Evolutionary conservation across 208 protist genomes (phyloP).

Genomic region (Leishmania major): DNA sequence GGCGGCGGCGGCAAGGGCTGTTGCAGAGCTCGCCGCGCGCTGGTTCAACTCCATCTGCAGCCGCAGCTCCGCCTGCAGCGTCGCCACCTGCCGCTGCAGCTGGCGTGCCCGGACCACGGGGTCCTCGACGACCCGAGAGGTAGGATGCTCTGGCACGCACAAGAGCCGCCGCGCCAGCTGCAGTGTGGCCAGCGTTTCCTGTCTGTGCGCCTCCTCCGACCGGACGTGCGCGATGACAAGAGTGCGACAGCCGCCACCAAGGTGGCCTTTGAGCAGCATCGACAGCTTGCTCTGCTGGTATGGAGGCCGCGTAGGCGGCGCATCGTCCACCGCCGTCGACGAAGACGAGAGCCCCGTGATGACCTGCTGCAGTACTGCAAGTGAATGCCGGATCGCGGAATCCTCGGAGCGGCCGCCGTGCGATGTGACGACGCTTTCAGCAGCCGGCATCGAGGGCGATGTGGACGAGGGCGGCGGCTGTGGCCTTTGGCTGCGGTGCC

Average conservation of each 20-base stretch:
- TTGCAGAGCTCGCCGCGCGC: neutral
- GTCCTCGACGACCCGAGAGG: conserved; percentile 70
- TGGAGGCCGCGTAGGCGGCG: neutral
- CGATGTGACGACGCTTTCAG: neutral
- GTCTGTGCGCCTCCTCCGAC: conserved; percentile 51
- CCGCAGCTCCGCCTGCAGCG: conserved; percentile 89
- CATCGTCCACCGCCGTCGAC: neutral
- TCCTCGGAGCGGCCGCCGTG: conserved; percentile 7
- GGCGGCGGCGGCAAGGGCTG: neutral
- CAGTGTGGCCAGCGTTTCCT: conserved; percentile 84
- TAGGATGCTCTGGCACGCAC: conserved; percentile 75
- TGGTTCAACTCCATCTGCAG: conserved; percentile 88
- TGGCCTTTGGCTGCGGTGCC: neutral
- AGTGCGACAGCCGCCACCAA: conserved; percentile 83
- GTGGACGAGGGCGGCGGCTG: conserved; percentile 20
- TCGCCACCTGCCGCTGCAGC: conserved; percentile 80
- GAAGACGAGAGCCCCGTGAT: conserved; percentile 63
- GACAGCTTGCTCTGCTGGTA: conserved; percentile 92
- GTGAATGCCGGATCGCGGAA: conserved; percentile 63
- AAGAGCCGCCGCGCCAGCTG: conserved; percentile 90
- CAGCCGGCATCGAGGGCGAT: neutral
- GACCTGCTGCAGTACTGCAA: conserved; percentile 93
- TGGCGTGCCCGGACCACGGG: conserved; percentile 64
- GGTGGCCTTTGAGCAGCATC: conserved; percentile 86
- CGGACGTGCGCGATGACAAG: conserved; percentile 89